Conservation (phyloP, 1,284 basidiomycete species). For the Trametes pubescens region DNA sequence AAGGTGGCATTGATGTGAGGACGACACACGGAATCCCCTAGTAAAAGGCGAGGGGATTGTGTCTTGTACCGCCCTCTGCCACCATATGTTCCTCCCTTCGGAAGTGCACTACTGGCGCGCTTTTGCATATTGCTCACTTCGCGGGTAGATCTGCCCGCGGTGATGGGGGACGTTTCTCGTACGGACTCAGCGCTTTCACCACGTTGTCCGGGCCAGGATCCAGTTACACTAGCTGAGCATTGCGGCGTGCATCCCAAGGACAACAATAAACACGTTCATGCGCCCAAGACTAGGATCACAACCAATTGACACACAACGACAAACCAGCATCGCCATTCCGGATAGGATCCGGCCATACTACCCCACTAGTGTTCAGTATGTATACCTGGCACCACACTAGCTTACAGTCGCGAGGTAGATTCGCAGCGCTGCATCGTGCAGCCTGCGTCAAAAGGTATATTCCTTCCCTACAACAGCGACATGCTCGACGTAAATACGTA, state of each 20-base stretch:
- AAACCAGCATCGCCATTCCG: too few relatives aligned
- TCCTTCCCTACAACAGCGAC: not conserved
- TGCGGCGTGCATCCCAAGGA: too few relatives aligned
- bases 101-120: not conserved
- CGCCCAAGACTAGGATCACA: too few relatives aligned
- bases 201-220: too few relatives aligned
- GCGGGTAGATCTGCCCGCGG: conserved; percentile 38
- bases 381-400: too few relatives aligned
- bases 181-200: not conserved
- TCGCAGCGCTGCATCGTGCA: too few relatives aligned
- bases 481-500: not conserved
- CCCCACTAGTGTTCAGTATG: not conserved
- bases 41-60: conserved; percentile 75
- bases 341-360: too few relatives aligned
- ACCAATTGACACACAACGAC: too few relatives aligned
- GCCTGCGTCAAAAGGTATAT: not conserved
- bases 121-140: conserved; percentile 44
- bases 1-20: conserved; percentile 53
- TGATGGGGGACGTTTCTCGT: conserved; percentile 19
- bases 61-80: conserved; percentile 60
- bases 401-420: too few relatives aligned
- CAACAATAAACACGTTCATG: too few relatives aligned
- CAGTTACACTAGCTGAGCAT: too few relatives aligned
- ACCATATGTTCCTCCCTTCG: conserved; percentile 31
- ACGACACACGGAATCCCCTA: conserved; percentile 68